Percentiles rank a stretch among this genome's conserved stretches.
phyloP scores from a whole-genome alignment of 2,329 filamentous ascomycete species.

The Exutisphaerella laricina region DNA sequence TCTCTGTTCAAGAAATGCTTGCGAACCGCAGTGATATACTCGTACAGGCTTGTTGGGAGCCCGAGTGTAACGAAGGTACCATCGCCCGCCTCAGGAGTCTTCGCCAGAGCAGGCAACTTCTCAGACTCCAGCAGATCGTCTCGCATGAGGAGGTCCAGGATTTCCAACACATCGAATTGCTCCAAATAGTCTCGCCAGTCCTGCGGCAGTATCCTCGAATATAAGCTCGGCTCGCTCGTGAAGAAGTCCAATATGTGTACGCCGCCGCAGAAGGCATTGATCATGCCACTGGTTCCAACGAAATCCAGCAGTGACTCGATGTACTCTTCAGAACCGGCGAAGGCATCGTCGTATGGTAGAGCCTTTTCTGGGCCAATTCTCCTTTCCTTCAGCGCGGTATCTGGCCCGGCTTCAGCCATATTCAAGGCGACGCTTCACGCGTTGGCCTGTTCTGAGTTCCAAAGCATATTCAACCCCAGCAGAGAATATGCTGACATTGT shows the following conservation, averaged over 20 bases:
- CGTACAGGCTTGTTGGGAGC: conserved; percentile 55
- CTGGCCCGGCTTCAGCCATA: neutral
- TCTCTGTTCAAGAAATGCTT: conserved; percentile 55
- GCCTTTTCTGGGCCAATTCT: conserved; percentile 44
- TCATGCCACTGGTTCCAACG: conserved; percentile 64
- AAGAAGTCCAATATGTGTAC: conserved; percentile 97
- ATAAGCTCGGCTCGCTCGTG: conserved; percentile 76
- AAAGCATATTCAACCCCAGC: too few relatives aligned
- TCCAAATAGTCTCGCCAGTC: conserved; percentile 81
- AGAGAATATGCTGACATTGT: too few relatives aligned
- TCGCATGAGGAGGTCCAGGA: conserved; percentile 75
- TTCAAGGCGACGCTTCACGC: neutral
- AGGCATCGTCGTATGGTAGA: conserved; percentile 63
- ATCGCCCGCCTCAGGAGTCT: neutral
- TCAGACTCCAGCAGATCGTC: conserved; percentile 55
- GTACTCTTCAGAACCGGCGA: conserved; percentile 68
- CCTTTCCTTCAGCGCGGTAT: conserved; percentile 1
- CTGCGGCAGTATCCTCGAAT: conserved; percentile 66
- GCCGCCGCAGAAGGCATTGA: conserved; percentile 89
- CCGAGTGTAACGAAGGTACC: conserved; percentile 44
- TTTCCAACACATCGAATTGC: conserved; percentile 62
- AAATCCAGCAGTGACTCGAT: conserved; percentile 73
- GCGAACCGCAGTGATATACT: conserved; percentile 68
- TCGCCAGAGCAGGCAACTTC: too few relatives aligned
- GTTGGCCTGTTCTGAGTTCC: too few relatives aligned